Percentiles rank a stretch among this genome's conserved stretches.
Evolutionary conservation across 306 rosid genomes (phyloP).

Genomic region (Sindora glabra): DNA sequence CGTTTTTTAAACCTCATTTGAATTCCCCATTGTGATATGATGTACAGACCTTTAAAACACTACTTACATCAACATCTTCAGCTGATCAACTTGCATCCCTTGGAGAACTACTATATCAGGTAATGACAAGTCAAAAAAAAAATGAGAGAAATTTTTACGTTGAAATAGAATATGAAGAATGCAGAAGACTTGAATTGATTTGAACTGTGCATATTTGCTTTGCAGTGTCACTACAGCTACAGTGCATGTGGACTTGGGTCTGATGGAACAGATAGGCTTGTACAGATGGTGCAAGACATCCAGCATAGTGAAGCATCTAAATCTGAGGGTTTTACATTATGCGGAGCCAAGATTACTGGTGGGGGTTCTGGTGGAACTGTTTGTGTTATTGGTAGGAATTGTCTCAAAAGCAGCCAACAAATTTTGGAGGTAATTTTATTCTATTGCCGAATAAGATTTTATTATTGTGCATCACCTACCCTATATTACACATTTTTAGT

Average conservation of each 20-base stretch:
- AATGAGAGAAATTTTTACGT: no score
- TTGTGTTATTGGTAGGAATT: no score
- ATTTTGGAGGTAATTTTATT: no score
- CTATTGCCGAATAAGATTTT: no score
- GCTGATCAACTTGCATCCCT: constrained; percentile 71
- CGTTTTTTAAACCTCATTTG: not conserved
- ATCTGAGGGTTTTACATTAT: constrained; percentile 58
- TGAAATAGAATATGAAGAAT: no score
- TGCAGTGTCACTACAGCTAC: constrained; percentile 91
- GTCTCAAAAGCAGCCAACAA: no score
- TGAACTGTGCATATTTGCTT: not conserved
- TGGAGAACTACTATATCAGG: constrained; percentile 95
- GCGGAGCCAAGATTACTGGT: constrained; percentile 93
- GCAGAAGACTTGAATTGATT: not conserved
- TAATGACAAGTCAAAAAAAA: not conserved
- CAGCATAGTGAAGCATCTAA: constrained; percentile 56
- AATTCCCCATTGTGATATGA: constrained; percentile 6
- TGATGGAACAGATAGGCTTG: constrained; percentile 88
- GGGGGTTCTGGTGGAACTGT: constrained; percentile 59
- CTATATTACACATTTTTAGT: no score
- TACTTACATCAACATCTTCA: constrained; percentile 66
- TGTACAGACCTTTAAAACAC: constrained; percentile 77
- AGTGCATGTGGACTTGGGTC: constrained; percentile 89
- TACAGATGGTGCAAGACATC: constrained; percentile 71
- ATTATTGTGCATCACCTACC: no score